Evolutionary conservation across 192 early-diverging fungal genomes (phyloP).

Genomic region (Allomyces macrogynus): DNA sequence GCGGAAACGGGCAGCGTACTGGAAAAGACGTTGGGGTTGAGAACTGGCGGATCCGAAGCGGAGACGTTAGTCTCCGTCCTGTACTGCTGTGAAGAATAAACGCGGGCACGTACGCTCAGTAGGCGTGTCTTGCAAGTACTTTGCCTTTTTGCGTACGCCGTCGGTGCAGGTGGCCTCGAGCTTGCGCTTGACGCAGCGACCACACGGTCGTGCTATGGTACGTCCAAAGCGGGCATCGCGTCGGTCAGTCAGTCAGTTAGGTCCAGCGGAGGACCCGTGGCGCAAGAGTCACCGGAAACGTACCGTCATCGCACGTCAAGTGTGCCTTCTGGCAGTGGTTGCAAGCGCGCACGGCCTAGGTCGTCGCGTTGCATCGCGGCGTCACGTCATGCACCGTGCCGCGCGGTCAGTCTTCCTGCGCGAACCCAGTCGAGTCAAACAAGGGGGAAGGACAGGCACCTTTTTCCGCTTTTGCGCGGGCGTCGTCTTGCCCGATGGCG

Average conservation of each 20-base stretch:
- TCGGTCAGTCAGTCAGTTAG: too few species aligned
- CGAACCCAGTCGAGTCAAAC: too few species aligned
- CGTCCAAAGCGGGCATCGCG: background rate
- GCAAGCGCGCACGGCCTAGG: slow-evolving; percentile 31
- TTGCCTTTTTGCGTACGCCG: slow-evolving; percentile 72
- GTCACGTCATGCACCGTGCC: too few species aligned
- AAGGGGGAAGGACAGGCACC: too few species aligned
- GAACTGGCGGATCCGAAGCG: slow-evolving; percentile 7
- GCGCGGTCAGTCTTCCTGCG: too few species aligned
- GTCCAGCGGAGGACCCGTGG: background rate
- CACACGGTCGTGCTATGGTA: slow-evolving; percentile 50
- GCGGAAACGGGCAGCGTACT: background rate
- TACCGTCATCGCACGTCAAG: slow-evolving; percentile 33
- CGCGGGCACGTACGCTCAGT: slow-evolving; percentile 13
- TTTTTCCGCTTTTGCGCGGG: too few species aligned
- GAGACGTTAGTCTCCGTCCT: too few species aligned
- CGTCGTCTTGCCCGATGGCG: too few species aligned
- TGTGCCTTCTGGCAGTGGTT: slow-evolving; percentile 40
- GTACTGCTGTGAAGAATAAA: background rate
- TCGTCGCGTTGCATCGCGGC: background rate
- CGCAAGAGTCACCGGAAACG: background rate
- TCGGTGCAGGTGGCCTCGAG: slow-evolving; percentile 55
- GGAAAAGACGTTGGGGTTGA: background rate
- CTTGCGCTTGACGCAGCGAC: slow-evolving; percentile 66
- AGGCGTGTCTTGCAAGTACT: slow-evolving; percentile 58